Conservation (phyloP, 495 filamentous ascomycete species). For the Elaphomyces granulatus region DNA sequence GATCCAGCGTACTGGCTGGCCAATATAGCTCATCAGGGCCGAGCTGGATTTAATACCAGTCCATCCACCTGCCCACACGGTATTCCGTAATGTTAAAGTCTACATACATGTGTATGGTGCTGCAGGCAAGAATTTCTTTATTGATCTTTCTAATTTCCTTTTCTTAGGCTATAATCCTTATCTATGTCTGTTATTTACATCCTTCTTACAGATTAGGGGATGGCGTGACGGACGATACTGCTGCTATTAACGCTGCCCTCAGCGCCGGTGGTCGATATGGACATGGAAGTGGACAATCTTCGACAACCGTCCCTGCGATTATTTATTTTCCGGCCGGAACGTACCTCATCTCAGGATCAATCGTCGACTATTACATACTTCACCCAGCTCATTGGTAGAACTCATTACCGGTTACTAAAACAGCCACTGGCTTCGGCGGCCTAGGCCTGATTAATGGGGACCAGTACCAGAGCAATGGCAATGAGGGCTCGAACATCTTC, state of each 20-base stretch:
- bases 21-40: conserved; percentile 48
- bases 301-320: conserved; percentile 36
- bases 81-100: conserved; percentile 71
- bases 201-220: no score
- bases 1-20: conserved; percentile 49
- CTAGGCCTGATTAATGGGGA: conserved; percentile 47
- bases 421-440: conserved; percentile 40
- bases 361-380: conserved; percentile 39
- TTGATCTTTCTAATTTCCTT: no score
- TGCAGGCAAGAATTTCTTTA: conserved; percentile 26
- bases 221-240: conserved; percentile 25
- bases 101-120: no score
- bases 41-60: conserved; percentile 41
- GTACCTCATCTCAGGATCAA: conserved; percentile 35
- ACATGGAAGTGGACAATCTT: conserved; percentile 23
- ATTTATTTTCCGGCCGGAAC: conserved; percentile 47
- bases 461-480: conserved; percentile 22
- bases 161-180: not conserved
- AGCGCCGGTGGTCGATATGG: conserved; percentile 32
- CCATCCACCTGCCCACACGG: conserved; percentile 38
- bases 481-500: conserved; percentile 70
- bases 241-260: conserved; percentile 42
- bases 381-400: conserved; percentile 47
- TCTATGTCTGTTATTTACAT: no score
- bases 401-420: conserved; percentile 40